Base-by-base conservation (phyloP, 768 basidiomycete species). In the Boletus coccyginus region DNA sequence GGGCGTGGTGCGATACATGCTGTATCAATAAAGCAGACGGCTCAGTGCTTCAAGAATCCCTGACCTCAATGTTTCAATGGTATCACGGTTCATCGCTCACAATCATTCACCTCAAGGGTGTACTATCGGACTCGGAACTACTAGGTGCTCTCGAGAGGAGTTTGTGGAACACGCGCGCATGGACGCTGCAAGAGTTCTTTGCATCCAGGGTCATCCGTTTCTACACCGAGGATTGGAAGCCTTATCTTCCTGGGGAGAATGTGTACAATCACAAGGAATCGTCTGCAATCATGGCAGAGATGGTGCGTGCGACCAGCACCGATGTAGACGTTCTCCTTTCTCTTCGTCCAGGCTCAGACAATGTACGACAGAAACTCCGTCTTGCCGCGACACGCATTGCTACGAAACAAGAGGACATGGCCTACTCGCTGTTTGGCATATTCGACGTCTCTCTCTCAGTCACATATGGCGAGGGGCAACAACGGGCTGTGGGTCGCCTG, bases 1-100 rank as follows among this genome's bases (percentile, higher is more conserved):
- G 53, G 46, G 62, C 49, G 9, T 63, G 61, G 63, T 29, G 27
- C 4, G 61, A 62, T 14, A 55, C 57, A 0, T 59, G 50, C 7
- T 64, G 63, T 40, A 60, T 63, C 42, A 52, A 62, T 53, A 63
- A 56, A 19, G 16, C 16, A 33, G 55, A 42, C 10, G 32, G 32
- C 5, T 11, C 41, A 6, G 50, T 27, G 5, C 24, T 42, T 12
- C 24, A 38, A 19, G 36, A 49, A 39, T 49, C 36, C 3, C 11
- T 49, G 17, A 49, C 35, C 0, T 49, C 36, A 5, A 52, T 52
- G 50, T 52, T 42, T 27, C 32, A 24, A 10, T 52, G 41, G 50
- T 52, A 52, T 12, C 29, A 43, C 9, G 13, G 27, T 2, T 43
- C 50, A 1, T 19, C 41, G 4, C 29, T 43, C 17, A 52, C 50